Evolutionary conservation across 1,139 yeast species (phyloP), one percentile per base, ranked within the genome.

Genomic region (Sugiyamaella paludigena): DNA sequence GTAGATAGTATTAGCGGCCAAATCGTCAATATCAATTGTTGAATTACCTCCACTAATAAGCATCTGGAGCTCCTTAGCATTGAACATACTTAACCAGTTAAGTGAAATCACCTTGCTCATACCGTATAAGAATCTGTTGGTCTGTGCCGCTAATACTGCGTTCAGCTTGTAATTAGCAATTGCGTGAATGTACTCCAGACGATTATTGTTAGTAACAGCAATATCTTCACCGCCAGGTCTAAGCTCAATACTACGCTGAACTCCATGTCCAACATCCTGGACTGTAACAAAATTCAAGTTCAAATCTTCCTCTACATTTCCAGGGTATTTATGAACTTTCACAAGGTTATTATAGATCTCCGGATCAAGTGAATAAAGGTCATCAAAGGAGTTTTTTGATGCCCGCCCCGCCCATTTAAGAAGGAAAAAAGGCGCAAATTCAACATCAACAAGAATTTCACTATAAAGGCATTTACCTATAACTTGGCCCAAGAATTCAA

Each of bases 381-480:
- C 98, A 64, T 89, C 92, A 57, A 92, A 82, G 0, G 91, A 79
- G 53, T 78, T 77, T 66, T 74, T 64, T 7, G 62, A 53, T 2
- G 58, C 62, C 1, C 64, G 55, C n/a, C 68, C 68, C 26, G 72
- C 69, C 87, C 94, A 80, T 64, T 85, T 87, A 55, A 81, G 83
- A 43, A 92, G 67, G 62, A 92, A 92, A 58, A 89, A 88, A 2
- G 94, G 87, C 0, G 97, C 91, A 74, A 92, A 91, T 13, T 83
- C 78, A 26, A 87, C 79, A 65, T 91, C 96, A 11, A 92, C 80
- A 55, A 91, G 72, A 2, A 89, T 84, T 48, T 83, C 81, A 50
- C 87, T 96, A 62, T 85, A 88, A n/a, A 92, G 71, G 61, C 98
- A 89, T 63, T 89, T 92, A 1, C 98, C 98, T 43, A 92, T 74